Evolutionary conservation across 257 asterid species (phyloP), one percentile per base, ranked within the genome.

Genomic region (Ilex aquifolium): DNA sequence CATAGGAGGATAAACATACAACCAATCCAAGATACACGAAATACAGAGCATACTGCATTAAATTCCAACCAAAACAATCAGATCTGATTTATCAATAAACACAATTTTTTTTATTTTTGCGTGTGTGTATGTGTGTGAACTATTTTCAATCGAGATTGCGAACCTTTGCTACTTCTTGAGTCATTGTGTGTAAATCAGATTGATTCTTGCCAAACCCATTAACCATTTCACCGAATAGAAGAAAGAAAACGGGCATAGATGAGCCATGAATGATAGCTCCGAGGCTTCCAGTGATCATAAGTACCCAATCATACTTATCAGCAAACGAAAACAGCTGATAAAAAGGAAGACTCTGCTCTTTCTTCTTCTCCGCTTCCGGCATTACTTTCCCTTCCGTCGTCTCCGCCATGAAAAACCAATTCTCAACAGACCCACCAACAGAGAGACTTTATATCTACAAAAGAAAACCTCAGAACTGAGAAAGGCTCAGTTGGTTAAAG

Each of bases 191-290:
- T 79, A 93, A 91, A 78, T 93, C 95, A 79, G 84, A 78, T 61
- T 93, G 99, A 63, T 93, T 93, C 68, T 93, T 84, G 7, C 96
- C 99, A 31, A 93, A 93, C 10, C 97, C 99, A 71, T 93, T 93
- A 15, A 93, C 91, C 97, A 93, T 88, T 63, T 90, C 81, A 21
- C 99, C 99, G 63, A 93, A 93, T 50, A 93, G 82, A 44, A 93
- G 78, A 67, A 93, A 93, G 89, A 93, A 93, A 65, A 93, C 95
- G 15, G 99, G 99, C 97, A 93, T 93, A 58, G 99, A 81, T 48
- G 96, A 87, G 46, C 99, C 99, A 72, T 93, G 99, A 61, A 93
- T 62, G 42, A 88, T 68, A 57, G 99, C 99, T 30, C 99, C 99
- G 16, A 77, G 31, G 50, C 75, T 80, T 54, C 86, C 86, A 40